A percentile compares a stretch with the other conserved stretches of the same genome.
phyloP scores from a whole-genome alignment of 805 yeast species.

The Cyberlindnera veronae region DNA sequence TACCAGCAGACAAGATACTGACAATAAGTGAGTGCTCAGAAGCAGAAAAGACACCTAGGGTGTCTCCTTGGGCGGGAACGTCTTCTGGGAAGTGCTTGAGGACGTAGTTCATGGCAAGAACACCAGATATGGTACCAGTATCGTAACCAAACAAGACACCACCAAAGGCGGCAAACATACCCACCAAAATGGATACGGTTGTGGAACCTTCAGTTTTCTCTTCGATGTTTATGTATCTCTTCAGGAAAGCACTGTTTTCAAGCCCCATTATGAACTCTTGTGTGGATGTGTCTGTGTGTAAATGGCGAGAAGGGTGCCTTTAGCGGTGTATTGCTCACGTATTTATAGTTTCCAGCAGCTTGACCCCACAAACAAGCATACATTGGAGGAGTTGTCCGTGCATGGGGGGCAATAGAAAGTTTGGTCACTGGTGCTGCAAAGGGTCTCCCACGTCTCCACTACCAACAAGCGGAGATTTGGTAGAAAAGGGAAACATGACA shows the following conservation, averaged over 20 bases:
- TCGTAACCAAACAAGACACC: conserved; percentile 68
- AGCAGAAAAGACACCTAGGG: conserved; percentile 35
- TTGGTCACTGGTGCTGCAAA: no score
- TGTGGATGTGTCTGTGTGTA: no score
- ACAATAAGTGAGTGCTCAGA: conserved; percentile 58
- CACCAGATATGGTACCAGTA: conserved; percentile 65
- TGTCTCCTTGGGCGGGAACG: conserved; percentile 35
- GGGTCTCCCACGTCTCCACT: no score
- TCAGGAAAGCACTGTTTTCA: conserved; percentile 32
- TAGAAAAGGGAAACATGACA: no score
- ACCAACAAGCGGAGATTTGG: no score
- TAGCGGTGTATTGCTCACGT: no score
- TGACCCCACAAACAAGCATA: no score
- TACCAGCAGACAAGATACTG: conserved; percentile 72
- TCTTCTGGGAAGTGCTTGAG: conserved; percentile 40
- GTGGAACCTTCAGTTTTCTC: conserved; percentile 49
- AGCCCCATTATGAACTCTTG: no score
- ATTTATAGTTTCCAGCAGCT: no score
- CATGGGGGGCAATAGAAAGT: no score
- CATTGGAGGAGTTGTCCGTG: no score
- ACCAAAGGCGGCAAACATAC: conserved; percentile 64
- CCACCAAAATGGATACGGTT: conserved; percentile 45
- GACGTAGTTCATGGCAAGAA: conserved; percentile 60
- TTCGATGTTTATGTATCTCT: conserved; percentile 39
- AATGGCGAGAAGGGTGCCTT: no score